Evolutionary conservation across 1,139 yeast species (phyloP), one percentile per base, ranked within the genome.

Genomic region (Scheffersomyces illinoinensis): DNA sequence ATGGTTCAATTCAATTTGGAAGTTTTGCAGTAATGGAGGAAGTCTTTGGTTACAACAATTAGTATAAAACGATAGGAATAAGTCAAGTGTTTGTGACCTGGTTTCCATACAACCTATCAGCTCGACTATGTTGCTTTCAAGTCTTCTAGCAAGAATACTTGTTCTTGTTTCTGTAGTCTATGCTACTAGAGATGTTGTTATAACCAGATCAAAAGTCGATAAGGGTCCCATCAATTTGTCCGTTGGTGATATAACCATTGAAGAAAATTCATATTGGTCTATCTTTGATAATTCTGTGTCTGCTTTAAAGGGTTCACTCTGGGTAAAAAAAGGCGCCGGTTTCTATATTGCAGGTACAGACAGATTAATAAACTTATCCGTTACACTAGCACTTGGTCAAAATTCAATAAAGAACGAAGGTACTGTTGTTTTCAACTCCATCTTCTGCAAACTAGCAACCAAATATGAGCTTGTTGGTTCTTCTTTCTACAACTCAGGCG

Each of bases 201-300:
- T 48, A 14, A n/a, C 23, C 14, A 23, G 18, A 48, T 19, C 20
- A 20, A 60, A 62, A n/a, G 61, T 65, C 59, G 62, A 61, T 48
- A 23, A 26, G 3, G 60, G 61, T 50, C 56, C 62, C 10, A 33
- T 61, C 17, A 43, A 23, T n/a, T 18, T 58, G 7, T 19, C 19
- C 12, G 50, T 59, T 53, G 66, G 63, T 6, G 64, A 55, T 21
- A 56, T 64, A 10, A 56, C 47, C n/a, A 56, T 66, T 50, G 56
- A 57, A 18, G 50, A 64, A 1, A 75, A 73, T 54, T 76, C 68
- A 19, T 75, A 68, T 60, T 76, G 75, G 74, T 75, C 80, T 39
- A 71, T 76, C 48, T 63, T 76, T 56, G 67, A 76, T 61, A 75
- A 75, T 58, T 71, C 71, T 43, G 57, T 65, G 54, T 62, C 71